Evolutionary conservation across 2,329 filamentous ascomycete species (phyloP).

Genomic region (Trichoderma atroviride): DNA sequence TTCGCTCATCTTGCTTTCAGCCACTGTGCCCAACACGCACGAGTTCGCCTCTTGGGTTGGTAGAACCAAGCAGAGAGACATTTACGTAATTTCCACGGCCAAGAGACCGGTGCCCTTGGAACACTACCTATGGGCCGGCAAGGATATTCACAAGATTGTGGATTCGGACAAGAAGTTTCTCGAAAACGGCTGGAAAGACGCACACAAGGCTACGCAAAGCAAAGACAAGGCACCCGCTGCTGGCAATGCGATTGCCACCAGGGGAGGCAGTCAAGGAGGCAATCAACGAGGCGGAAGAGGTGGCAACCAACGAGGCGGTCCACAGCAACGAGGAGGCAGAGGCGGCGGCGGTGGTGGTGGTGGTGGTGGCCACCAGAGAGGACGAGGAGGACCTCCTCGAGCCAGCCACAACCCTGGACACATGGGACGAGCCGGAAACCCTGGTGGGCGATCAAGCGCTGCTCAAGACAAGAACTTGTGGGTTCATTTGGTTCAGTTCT

Average conservation of each 20-base stretch:
- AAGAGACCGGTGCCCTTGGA: constrained; percentile 94
- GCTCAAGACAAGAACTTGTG: constrained; percentile 95
- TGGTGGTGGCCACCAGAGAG: constrained; percentile 57
- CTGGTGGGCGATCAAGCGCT: constrained; percentile 82
- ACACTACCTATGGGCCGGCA: constrained; percentile 94
- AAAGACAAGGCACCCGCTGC: constrained; percentile 70
- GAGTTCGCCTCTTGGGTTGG: constrained; percentile 99
- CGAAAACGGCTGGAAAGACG: constrained; percentile 92
- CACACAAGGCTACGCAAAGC: constrained; percentile 78
- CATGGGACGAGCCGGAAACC: constrained; percentile 84
- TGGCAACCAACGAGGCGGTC: constrained; percentile 47
- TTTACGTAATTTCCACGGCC: constrained; percentile 96
- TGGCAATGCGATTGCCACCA: constrained; percentile 40
- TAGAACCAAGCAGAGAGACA: constrained; percentile 96
- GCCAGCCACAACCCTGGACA: constrained; percentile 72
- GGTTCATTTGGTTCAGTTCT: constrained; percentile 91
- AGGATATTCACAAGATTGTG: constrained; percentile 92
- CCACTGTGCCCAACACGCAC: constrained; percentile 94
- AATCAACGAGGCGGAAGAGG: constrained; percentile 45
- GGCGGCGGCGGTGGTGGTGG: constrained; percentile 42
- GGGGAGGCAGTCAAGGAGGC: constrained; percentile 44
- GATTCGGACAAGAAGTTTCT: constrained; percentile 89
- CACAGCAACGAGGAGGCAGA: constrained; percentile 50
- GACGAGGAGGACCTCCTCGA: constrained; percentile 55
- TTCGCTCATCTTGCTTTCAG: constrained; percentile 90